Conservation (phyloP, 2,329 filamentous ascomycete genomes). For the Exophiala sp. region DNA sequence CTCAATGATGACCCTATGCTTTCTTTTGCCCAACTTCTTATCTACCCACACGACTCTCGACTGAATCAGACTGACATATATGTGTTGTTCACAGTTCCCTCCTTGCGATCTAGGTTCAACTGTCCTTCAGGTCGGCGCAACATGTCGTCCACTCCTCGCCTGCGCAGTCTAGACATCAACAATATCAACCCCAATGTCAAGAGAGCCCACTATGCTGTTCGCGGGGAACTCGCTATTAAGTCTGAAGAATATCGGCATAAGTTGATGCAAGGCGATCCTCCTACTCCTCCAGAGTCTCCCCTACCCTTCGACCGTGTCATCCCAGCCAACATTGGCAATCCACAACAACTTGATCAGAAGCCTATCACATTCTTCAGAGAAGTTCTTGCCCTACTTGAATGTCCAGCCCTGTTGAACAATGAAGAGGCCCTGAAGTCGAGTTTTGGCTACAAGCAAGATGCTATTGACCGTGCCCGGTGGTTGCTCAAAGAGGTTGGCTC, state of each 20-base stretch:
- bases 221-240: conserved; percentile 88
- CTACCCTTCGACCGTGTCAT: conserved; percentile 88
- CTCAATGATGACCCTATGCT: conserved; percentile 13
- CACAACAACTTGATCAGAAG: conserved; percentile 96
- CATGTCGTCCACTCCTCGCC: conserved; percentile 42
- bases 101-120: background rate
- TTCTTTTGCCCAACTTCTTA: conserved; percentile 20
- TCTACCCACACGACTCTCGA: conserved; percentile 1
- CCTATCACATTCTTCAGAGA: conserved; percentile 99
- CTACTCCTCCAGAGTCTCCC: conserved; percentile 42
- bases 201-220: conserved; percentile 89
- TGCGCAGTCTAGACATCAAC: conserved; percentile 60
- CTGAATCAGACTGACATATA: conserved; percentile 9
- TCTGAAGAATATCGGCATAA: conserved; percentile 82
- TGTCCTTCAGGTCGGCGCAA: conserved; percentile 34
- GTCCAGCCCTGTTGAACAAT: conserved; percentile 76
- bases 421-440: conserved; percentile 67
- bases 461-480: conserved; percentile 73
- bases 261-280: conserved; percentile 47
- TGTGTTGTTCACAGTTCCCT: conserved; percentile 3
- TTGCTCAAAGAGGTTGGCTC: conserved; percentile 79
- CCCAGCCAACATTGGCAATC: conserved; percentile 97
- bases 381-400: conserved; percentile 86
- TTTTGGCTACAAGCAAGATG: conserved; percentile 85
- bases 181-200: conserved; percentile 91